Evolutionary conservation across 2,329 filamentous ascomycete species (phyloP).

Genomic region (Lachnellula occidentalis): DNA sequence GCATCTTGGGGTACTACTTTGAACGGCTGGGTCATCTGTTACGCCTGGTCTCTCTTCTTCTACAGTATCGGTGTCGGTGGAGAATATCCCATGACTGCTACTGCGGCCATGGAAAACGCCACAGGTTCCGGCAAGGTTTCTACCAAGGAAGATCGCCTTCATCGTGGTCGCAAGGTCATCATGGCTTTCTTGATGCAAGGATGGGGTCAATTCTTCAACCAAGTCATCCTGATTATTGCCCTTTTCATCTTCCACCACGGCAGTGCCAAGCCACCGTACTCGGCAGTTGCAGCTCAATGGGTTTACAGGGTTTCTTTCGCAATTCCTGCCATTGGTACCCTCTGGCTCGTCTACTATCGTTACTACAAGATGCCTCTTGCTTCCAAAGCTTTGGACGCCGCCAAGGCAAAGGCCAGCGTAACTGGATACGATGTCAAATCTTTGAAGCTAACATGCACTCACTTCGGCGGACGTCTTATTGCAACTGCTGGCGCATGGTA

Average conservation of each 20-base stretch:
- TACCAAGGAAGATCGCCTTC: constrained; percentile 85
- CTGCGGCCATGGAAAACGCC: constrained; percentile 88
- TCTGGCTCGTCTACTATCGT: constrained; percentile 96
- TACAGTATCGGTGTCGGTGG: constrained; percentile 74
- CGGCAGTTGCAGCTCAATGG: constrained; percentile 71
- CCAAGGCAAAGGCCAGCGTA: constrained; percentile 81
- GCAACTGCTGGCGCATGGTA: constrained; percentile 90
- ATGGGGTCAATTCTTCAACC: constrained; percentile 95
- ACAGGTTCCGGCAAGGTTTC: constrained; percentile 82
- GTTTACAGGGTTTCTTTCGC: constrained; percentile 91
- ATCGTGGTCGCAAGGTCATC: constrained; percentile 92
- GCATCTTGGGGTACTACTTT: constrained; percentile 82
- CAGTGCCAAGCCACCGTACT: constrained; percentile 62
- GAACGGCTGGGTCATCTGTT: constrained; percentile 96
- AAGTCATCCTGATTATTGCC: constrained; percentile 79
- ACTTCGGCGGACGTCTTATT: constrained; percentile 81
- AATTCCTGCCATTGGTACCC: constrained; percentile 80
- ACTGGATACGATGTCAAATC: constrained; percentile 91
- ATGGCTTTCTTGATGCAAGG: constrained; percentile 97
- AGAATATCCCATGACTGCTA: constrained; percentile 96
- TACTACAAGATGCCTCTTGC: constrained; percentile 90
- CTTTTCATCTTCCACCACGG: constrained; percentile 79
- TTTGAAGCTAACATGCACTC: constrained; percentile 67
- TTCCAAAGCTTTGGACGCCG: constrained; percentile 71
- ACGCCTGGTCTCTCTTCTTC: constrained; percentile 91